phyloP scores from a whole-genome alignment of 2,329 filamentous ascomycete genomes.

The Colletotrichum shisoi region DNA sequence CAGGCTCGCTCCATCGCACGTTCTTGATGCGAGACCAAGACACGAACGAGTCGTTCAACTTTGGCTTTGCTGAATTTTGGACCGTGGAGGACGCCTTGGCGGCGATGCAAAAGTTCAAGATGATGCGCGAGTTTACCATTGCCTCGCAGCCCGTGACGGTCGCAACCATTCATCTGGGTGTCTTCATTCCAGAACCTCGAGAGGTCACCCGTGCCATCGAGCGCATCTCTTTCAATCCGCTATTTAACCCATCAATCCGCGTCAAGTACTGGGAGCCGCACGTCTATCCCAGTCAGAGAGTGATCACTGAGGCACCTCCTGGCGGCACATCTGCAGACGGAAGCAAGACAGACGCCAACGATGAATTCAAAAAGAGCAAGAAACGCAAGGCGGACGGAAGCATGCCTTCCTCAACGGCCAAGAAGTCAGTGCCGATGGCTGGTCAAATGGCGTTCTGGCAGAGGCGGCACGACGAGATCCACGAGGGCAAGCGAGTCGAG shows the following conservation, averaged over 20 bases:
- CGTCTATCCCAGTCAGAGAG: constrained; percentile 72
- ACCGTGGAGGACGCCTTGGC: constrained; percentile 78
- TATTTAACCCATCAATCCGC: constrained; percentile 71
- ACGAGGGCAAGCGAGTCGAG: constrained; percentile 40
- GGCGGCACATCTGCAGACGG: constrained; percentile 53
- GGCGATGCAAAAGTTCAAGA: constrained; percentile 75
- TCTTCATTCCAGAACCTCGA: constrained; percentile 78
- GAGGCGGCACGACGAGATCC: constrained; percentile 54
- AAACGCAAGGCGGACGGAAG: constrained; percentile 62
- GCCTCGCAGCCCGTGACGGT: constrained; percentile 74
- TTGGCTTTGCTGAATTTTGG: constrained; percentile 85
- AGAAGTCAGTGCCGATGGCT: constrained; percentile 54
- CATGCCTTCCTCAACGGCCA: constrained; percentile 44
- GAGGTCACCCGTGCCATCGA: constrained; percentile 63
- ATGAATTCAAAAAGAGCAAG: constrained; percentile 55
- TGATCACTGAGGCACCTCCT: constrained; percentile 63
- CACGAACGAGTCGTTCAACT: constrained; percentile 77
- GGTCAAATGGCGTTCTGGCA: constrained; percentile 57
- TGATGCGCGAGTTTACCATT: constrained; percentile 78
- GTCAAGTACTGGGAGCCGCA: constrained; percentile 80
- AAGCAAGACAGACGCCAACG: constrained; percentile 43
- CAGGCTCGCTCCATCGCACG: constrained; percentile 77
- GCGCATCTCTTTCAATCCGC: constrained; percentile 72
- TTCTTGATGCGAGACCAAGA: constrained; percentile 77
- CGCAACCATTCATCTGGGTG: constrained; percentile 82